These are phyloP conservation scores for Pseudopithomyces chartarum DNA, from an alignment of 2,329 filamentous ascomycete genomes.

Conservation along the genomic window DNA sequence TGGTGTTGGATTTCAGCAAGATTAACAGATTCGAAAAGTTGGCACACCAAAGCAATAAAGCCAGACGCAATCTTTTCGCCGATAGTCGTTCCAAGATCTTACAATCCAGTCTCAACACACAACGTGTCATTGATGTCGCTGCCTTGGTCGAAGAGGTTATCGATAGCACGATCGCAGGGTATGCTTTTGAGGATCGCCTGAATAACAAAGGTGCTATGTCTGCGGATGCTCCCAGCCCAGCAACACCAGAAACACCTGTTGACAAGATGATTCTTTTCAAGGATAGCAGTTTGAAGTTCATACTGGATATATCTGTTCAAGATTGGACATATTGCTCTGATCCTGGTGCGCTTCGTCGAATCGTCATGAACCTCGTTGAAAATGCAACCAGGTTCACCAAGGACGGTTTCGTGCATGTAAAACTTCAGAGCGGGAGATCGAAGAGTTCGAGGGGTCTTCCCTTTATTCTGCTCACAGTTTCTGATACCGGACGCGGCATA, in stretches of 20 bases:
- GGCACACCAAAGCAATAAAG: slow-evolving; percentile 29
- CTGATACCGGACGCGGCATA: slow-evolving; percentile 71
- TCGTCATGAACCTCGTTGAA: not conserved
- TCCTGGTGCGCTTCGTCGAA: not conserved
- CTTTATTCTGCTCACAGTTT: slow-evolving; percentile 54
- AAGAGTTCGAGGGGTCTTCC: not conserved
- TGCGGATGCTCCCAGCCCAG: not conserved
- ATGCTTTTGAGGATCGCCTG: slow-evolving; percentile 47
- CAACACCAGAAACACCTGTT: not conserved
- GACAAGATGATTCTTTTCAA: not conserved
- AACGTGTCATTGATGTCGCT: slow-evolving; percentile 51
- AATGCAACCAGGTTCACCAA: not conserved
- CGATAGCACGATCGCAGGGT: slow-evolving; percentile 57
- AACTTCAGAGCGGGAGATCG: not conserved
- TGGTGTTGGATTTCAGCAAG: slow-evolving; percentile 52
- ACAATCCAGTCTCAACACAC: slow-evolving; percentile 33
- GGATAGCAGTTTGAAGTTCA: not conserved
- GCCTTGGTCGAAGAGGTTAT: slow-evolving; percentile 58
- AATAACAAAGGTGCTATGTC: slow-evolving; percentile 23
- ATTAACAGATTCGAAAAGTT: slow-evolving; percentile 49
- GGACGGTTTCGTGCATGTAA: not conserved
- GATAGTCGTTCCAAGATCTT: too few species aligned
- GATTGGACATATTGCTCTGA: not conserved
- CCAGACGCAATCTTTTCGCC: too few species aligned
- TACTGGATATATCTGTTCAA: not conserved